Conservation (phyloP, 345 rosid species). For the Eucalyptus cloeziana region DNA sequence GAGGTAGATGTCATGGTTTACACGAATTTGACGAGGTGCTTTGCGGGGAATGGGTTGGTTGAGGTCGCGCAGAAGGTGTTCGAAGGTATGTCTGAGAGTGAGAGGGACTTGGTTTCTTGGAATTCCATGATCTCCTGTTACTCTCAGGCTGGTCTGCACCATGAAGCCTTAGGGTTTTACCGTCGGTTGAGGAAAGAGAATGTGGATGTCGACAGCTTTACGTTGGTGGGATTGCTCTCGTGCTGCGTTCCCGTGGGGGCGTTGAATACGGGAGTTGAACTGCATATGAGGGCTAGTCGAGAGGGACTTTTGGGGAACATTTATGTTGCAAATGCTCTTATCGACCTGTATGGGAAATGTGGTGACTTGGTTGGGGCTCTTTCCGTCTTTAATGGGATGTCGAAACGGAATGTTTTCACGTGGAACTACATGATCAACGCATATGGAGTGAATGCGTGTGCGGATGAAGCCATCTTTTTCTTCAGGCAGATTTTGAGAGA, state of each 20-base stretch:
- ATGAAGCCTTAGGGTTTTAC: slow-evolving; percentile 21
- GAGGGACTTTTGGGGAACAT: slow-evolving; percentile 9
- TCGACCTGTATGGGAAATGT: slow-evolving; percentile 61
- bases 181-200: slow-evolving; percentile 20
- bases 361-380: slow-evolving; percentile 33
- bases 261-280: slow-evolving; percentile 18
- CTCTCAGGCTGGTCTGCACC: slow-evolving; percentile 24
- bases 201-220: slow-evolving; percentile 8
- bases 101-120: slow-evolving; percentile 47
- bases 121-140: slow-evolving; percentile 51
- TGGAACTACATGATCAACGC: slow-evolving; percentile 42
- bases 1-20: slow-evolving; percentile 13
- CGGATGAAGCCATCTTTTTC: slow-evolving; percentile 27
- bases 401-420: slow-evolving; percentile 16
- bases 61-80: slow-evolving; percentile 20
- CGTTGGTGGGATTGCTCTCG: slow-evolving; percentile 50
- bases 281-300: slow-evolving; percentile 30
- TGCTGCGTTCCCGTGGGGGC: slow-evolving; percentile 50
- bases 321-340: slow-evolving; percentile 46
- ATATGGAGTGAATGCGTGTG: slow-evolving; percentile 40
- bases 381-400: slow-evolving; percentile 29
- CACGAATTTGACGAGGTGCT: slow-evolving; percentile 26
- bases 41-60: slow-evolving; percentile 5
- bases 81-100: slow-evolving; percentile 31
- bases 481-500: slow-evolving; percentile 25